Evolutionary conservation across 2,329 filamentous ascomycete species (phyloP).

Genomic region (Zymoseptoria pseudotritici): DNA sequence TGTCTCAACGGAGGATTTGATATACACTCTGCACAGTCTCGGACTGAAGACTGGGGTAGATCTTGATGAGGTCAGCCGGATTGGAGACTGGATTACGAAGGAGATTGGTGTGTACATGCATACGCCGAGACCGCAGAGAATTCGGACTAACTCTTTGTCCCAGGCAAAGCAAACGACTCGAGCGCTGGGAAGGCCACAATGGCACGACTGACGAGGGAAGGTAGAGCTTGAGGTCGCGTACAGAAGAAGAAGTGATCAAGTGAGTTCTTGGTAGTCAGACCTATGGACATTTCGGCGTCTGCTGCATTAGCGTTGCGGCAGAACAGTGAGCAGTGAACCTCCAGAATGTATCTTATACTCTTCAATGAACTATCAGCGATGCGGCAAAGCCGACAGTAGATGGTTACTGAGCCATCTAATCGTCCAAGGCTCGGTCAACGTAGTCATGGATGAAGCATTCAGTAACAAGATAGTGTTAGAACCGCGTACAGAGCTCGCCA

Average conservation of each 20-base stretch:
- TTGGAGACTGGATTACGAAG: constrained; percentile 64
- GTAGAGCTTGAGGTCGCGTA: not conserved
- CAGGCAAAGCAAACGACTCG: constrained; percentile 51
- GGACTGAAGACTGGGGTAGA: constrained; percentile 70
- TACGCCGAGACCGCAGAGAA: not conserved
- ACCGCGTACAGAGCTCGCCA: no score
- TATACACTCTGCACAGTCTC: constrained; percentile 65
- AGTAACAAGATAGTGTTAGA: no score
- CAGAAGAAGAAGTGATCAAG: not conserved
- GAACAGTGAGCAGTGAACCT: no score
- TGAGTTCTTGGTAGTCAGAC: not conserved
- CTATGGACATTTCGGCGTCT: not conserved
- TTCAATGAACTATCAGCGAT: no score
- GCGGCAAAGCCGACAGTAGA: no score
- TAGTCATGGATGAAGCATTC: no score
- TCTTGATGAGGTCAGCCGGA: constrained; percentile 56
- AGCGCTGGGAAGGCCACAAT: constrained; percentile 57
- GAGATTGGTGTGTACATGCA: constrained; percentile 44
- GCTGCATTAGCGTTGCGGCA: no score
- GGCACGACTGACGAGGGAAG: constrained; percentile 18
- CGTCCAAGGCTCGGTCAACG: no score
- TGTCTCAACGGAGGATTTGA: constrained; percentile 75
- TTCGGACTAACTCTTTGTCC: not conserved
- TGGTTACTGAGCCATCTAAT: no score
- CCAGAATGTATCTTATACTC: no score